Evolutionary conservation across 805 yeast species (phyloP).

Genomic region (Henningerozyma blattae): DNA sequence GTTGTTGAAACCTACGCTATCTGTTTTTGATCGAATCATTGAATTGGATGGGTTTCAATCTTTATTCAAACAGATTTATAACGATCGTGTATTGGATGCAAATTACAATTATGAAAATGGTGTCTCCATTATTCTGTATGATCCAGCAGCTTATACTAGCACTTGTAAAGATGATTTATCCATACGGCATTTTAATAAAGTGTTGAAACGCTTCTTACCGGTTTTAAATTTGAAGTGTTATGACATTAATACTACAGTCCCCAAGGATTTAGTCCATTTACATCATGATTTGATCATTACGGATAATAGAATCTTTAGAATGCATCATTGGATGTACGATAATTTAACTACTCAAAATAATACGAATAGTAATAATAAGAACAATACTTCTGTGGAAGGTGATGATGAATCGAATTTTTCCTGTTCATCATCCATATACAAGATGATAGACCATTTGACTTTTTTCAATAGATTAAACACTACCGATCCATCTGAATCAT

Average conservation of each 20-base stretch:
- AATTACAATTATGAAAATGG: conserved; percentile 13
- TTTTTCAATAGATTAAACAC: not conserved
- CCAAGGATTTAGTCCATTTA: not conserved
- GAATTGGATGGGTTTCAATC: no score
- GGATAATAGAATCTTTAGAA: conserved; percentile 12
- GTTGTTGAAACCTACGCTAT: no score
- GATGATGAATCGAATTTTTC: not conserved
- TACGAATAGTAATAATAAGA: not conserved
- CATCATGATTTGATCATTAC: not conserved
- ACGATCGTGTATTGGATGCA: no score
- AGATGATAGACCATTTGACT: conserved; percentile 18
- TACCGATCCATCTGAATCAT: no score
- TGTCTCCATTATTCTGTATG: conserved; percentile 14
- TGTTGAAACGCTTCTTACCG: conserved; percentile 13
- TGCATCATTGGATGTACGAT: conserved; percentile 23
- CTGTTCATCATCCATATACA: conserved; percentile 15
- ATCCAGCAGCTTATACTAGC: not conserved
- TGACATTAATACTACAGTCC: not conserved
- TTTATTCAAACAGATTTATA: no score
- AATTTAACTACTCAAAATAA: conserved; percentile 2
- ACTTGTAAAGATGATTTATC: conserved; percentile 1
- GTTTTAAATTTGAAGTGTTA: not conserved
- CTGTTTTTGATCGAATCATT: no score
- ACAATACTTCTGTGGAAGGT: not conserved
- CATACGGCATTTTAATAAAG: conserved; percentile 8